Conservation (phyloP, 495 filamentous ascomycete species). For the Penicillium argentinense region DNA sequence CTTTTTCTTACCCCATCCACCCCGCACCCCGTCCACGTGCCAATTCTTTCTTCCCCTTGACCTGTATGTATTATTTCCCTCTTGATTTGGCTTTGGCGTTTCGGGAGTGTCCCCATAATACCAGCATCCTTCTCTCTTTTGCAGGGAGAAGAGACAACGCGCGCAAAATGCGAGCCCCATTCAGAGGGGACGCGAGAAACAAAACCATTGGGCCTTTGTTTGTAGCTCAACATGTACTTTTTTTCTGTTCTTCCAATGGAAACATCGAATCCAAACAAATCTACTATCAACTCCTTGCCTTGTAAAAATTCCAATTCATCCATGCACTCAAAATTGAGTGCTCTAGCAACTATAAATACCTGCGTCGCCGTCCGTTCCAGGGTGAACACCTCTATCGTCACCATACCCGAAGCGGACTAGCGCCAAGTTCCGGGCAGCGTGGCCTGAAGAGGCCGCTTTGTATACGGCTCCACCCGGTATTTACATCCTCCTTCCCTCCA, state of each 20-base stretch:
- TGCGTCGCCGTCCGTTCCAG: neutral
- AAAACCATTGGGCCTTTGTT: conserved; percentile 15
- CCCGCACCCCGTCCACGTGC: conserved; percentile 9
- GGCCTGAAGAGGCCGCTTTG: conserved; percentile 39
- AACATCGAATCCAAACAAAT: conserved; percentile 6
- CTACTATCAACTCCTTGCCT: too few species aligned
- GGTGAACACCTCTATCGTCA: conserved; percentile 30
- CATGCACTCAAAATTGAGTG: neutral
- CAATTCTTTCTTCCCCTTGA: conserved; percentile 16
- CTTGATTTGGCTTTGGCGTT: conserved; percentile 41
- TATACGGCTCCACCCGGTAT: conserved; percentile 27
- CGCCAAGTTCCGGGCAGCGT: conserved; percentile 42
- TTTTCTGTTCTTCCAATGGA: conserved; percentile 17
- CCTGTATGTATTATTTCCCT: conserved; percentile 36
- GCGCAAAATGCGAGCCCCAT: conserved; percentile 13
- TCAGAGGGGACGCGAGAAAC: neutral
- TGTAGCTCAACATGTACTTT: conserved; percentile 7
- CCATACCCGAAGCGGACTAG: conserved; percentile 33
- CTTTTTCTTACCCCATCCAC: neutral
- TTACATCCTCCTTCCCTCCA: conserved; percentile 19
- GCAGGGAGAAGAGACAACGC: conserved; percentile 13
- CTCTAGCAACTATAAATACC: neutral
- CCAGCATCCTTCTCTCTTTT: conserved; percentile 18
- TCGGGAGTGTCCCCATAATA: conserved; percentile 32
- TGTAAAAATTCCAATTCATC: neutral